phyloP scores from a whole-genome alignment of 805 yeast genomes.

The Danielia oregonensis region DNA sequence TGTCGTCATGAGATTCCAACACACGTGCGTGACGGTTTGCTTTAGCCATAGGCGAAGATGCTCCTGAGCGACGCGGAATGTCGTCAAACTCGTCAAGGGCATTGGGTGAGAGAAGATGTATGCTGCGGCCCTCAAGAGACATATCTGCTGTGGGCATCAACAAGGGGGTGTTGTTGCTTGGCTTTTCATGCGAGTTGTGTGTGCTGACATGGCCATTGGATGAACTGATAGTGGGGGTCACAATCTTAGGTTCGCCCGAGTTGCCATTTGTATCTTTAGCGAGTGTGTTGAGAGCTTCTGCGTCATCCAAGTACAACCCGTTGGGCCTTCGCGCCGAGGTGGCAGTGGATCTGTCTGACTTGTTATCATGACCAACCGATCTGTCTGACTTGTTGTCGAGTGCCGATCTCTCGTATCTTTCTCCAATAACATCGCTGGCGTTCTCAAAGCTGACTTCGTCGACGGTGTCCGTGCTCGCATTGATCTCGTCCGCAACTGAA shows the following conservation, averaged over 20 bases:
- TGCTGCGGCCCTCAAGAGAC: conserved; percentile 28
- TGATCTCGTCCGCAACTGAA: no score
- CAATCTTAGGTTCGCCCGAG: background rate
- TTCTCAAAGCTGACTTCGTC: no score
- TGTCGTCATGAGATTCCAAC: conserved; percentile 33
- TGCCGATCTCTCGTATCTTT: background rate
- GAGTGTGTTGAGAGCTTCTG: background rate
- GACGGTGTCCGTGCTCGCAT: no score
- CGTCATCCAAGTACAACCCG: no score
- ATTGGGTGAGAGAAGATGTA: conserved; percentile 4
- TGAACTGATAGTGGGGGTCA: no score
- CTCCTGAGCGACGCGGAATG: conserved; percentile 21
- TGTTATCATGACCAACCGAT: background rate
- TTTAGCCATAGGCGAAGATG: conserved; percentile 40
- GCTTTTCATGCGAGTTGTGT: conserved; percentile 1
- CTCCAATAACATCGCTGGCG: conserved; percentile 1
- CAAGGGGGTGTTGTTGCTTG: conserved; percentile 20
- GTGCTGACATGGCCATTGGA: background rate
- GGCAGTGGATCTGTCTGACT: background rate
- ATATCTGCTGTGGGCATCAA: conserved; percentile 38
- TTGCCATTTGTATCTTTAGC: no score
- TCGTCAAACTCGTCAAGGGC: no score
- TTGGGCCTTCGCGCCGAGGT: background rate
- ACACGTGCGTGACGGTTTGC: conserved; percentile 44
- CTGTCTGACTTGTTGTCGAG: background rate